Percentiles rank a stretch among this genome's conserved stretches.
phyloP scores from a whole-genome alignment of 257 asterid genomes.

The Nicotiana sylvestris region DNA sequence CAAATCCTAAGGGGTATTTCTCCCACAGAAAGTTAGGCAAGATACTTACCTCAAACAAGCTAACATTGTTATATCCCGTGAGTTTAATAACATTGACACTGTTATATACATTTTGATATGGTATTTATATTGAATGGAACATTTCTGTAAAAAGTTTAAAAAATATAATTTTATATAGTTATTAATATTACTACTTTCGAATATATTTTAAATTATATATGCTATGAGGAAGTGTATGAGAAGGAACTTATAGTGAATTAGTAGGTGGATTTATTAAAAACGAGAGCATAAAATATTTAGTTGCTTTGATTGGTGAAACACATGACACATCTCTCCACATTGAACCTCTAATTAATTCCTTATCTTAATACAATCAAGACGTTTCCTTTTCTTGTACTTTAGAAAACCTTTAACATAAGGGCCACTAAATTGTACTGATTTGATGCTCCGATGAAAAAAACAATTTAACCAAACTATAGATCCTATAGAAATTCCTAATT shows the following conservation, averaged over 20 bases:
- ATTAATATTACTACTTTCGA: too few species aligned
- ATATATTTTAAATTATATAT: too few species aligned
- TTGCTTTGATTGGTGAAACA: slow-evolving; percentile 60
- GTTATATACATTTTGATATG: too few species aligned
- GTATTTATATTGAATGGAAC: too few species aligned
- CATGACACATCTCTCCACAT: slow-evolving; percentile 25
- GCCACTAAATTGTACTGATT: background rate
- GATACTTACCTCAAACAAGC: too few species aligned
- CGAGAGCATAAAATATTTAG: slow-evolving; percentile 52
- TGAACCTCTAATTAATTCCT: background rate
- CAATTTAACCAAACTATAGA: background rate
- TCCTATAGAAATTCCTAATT: background rate
- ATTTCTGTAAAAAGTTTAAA: too few species aligned
- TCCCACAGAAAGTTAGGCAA: too few species aligned
- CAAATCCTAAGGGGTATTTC: too few species aligned
- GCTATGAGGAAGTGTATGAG: background rate
- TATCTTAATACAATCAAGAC: background rate
- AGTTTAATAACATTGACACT: too few species aligned
- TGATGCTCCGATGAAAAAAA: too few species aligned
- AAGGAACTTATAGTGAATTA: slow-evolving; percentile 55
- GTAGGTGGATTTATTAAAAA: slow-evolving; percentile 53
- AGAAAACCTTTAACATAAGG: background rate
- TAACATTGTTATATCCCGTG: too few species aligned
- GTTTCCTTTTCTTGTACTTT: background rate
- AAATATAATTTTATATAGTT: too few species aligned